Evolutionary conservation across 495 filamentous ascomycete species (phyloP).

Genomic region (Hyphodiscus hymeniophilus): DNA sequence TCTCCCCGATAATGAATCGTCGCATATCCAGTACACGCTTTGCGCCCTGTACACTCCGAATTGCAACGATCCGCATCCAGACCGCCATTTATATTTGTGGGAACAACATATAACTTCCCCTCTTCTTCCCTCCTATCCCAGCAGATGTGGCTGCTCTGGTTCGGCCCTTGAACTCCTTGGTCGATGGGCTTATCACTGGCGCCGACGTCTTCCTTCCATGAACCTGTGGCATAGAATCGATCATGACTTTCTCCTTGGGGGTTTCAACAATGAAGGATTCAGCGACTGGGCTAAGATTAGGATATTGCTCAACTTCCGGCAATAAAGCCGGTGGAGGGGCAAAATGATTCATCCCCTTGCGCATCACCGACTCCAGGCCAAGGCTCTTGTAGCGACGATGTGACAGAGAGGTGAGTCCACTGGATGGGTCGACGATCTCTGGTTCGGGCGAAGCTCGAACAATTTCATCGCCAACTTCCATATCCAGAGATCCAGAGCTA

Average conservation of each 20-base stretch:
- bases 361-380: conserved; percentile 7
- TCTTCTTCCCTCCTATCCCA: conserved; percentile 11
- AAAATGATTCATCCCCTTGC: conserved; percentile 12
- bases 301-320: neutral
- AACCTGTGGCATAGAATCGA: neutral
- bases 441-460: conserved; percentile 1
- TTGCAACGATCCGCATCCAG: too few species aligned
- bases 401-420: conserved; percentile 2
- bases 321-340: neutral
- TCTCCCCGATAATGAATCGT: too few species aligned
- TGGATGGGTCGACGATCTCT: neutral
- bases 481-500: neutral
- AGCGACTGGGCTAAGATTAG: conserved; percentile 11
- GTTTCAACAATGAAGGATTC: conserved; percentile 10
- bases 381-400: conserved; percentile 10
- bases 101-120: conserved; percentile 22
- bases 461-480: neutral
- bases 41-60: too few species aligned
- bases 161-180: conserved; percentile 11
- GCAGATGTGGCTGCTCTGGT: conserved; percentile 11
- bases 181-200: conserved; percentile 12
- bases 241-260: neutral
- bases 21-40: too few species aligned
- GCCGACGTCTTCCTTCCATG: conserved; percentile 20
- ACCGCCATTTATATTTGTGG: conserved; percentile 17